A percentile compares a stretch with the other conserved stretches of the same genome.
Conservation (phyloP, 768 basidiomycete genomes). For the Myochromella boudieri region DNA sequence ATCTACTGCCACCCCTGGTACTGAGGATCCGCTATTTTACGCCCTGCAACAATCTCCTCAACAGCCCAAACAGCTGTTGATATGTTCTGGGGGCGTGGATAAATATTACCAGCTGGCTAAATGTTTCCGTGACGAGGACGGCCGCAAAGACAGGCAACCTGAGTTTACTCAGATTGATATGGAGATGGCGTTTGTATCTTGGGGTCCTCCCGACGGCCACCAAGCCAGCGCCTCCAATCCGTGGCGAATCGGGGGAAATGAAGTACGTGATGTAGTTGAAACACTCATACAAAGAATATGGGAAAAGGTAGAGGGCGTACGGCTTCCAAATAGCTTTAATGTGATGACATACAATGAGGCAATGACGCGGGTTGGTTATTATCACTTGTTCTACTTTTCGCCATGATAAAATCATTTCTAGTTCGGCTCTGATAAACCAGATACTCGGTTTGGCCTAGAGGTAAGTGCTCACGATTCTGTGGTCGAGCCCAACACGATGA, state of each 20-base stretch:
- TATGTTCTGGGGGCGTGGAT: slow-evolving; percentile 87
- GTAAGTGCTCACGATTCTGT: slow-evolving; percentile 37
- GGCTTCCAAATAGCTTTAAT: slow-evolving; percentile 61
- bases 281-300: slow-evolving; percentile 73
- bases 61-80: slow-evolving; percentile 92
- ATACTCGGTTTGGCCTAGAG: slow-evolving; percentile 85
- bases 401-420: slow-evolving; percentile 28
- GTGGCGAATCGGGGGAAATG: slow-evolving; percentile 86
- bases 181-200: slow-evolving; percentile 94
- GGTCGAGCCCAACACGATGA: slow-evolving; percentile 17
- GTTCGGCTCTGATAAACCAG: slow-evolving; percentile 96
- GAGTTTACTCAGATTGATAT: slow-evolving; percentile 97
- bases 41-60: slow-evolving; percentile 94
- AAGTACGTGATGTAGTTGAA: slow-evolving; percentile 83
- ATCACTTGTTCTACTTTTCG: neutral
- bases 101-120: slow-evolving; percentile 91
- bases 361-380: slow-evolving; percentile 73
- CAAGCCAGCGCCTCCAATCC: slow-evolving; percentile 23
- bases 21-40: slow-evolving; percentile 60
- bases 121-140: slow-evolving; percentile 96
- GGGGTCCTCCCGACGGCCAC: slow-evolving; percentile 46
- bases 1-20: slow-evolving; percentile 27
- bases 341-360: slow-evolving; percentile 90
- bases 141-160: slow-evolving; percentile 91
- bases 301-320: slow-evolving; percentile 63